Evolutionary conservation across 164 flowering plant species (phyloP).

Genomic region (Vitis labrusca): DNA sequence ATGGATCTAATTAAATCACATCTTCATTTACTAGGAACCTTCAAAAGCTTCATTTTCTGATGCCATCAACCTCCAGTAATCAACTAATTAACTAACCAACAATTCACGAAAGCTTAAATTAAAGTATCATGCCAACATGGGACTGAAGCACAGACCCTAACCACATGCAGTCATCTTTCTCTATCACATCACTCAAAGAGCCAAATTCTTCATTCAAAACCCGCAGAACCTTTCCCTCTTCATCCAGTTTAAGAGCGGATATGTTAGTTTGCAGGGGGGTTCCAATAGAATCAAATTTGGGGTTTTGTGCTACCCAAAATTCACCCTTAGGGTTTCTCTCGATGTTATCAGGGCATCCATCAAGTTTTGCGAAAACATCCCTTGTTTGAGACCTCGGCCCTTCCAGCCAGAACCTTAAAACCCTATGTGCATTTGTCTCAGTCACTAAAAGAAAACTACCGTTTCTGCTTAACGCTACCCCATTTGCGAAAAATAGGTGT

Average conservation of each 20-base stretch:
- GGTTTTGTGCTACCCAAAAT: slow-evolving; percentile 25
- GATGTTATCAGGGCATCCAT: slow-evolving; percentile 25
- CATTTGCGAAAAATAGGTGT: slow-evolving; percentile 23
- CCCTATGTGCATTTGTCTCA: slow-evolving; percentile 7
- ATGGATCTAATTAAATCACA: too few relatives aligned
- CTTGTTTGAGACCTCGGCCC: slow-evolving; percentile 7
- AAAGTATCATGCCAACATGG: slow-evolving; percentile 2
- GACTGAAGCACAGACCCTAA: slow-evolving; percentile 18
- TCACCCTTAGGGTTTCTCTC: slow-evolving; percentile 15
- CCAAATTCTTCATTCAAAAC: slow-evolving; percentile 18
- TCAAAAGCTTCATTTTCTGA: too few relatives aligned
- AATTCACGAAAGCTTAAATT: too few relatives aligned
- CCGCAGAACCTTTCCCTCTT: slow-evolving; percentile 9
- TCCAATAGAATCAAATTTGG: not conserved
- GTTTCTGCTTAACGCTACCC: slow-evolving; percentile 31
- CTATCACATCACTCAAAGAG: slow-evolving; percentile 25
- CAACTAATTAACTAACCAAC: too few relatives aligned
- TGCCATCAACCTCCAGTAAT: too few relatives aligned
- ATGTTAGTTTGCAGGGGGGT: not conserved
- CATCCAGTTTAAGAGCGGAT: slow-evolving; percentile 16
- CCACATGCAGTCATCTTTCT: slow-evolving; percentile 12
- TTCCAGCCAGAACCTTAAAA: slow-evolving; percentile 22
- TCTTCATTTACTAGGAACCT: too few relatives aligned
- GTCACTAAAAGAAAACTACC: slow-evolving; percentile 19
- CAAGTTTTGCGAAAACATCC: slow-evolving; percentile 21